phyloP scores from a whole-genome alignment of 495 filamentous ascomycete genomes.

The Penicillium longicatenatum region DNA sequence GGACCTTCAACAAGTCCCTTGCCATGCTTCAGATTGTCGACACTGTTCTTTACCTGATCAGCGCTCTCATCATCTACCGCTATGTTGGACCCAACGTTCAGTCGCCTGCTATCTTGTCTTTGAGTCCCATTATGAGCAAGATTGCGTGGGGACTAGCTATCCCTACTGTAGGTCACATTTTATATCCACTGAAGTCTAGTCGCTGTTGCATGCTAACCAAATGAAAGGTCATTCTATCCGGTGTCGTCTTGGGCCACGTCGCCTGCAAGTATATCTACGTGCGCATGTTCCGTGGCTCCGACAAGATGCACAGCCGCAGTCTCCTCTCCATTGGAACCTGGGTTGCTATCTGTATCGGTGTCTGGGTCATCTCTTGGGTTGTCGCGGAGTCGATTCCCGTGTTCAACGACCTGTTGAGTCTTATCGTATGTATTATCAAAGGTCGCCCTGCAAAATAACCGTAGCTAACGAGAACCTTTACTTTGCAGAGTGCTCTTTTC shows the following conservation, averaged over 20 bases:
- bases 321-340: slow-evolving; percentile 53
- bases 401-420: slow-evolving; percentile 64
- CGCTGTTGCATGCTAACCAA: slow-evolving; percentile 6
- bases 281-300: slow-evolving; percentile 56
- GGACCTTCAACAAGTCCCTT: slow-evolving; percentile 66
- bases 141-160: slow-evolving; percentile 73
- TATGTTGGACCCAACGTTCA: slow-evolving; percentile 70
- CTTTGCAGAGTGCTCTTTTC: slow-evolving; percentile 36
- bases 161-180: slow-evolving; percentile 63
- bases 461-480: slow-evolving; percentile 12
- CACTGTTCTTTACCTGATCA: slow-evolving; percentile 60
- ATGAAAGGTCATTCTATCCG: slow-evolving; percentile 35
- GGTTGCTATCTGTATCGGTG: slow-evolving; percentile 54
- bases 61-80: slow-evolving; percentile 59
- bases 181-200: too few species aligned
- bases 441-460: background rate
- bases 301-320: slow-evolving; percentile 58
- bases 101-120: slow-evolving; percentile 70
- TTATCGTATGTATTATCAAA: slow-evolving; percentile 37
- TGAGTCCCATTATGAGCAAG: slow-evolving; percentile 63
- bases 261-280: slow-evolving; percentile 67
- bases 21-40: slow-evolving; percentile 63
- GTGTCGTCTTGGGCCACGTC: slow-evolving; percentile 63
- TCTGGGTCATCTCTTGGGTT: slow-evolving; percentile 68
- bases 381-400: slow-evolving; percentile 74